Evolutionary conservation across 306 rosid species (phyloP), one percentile per base, ranked within the genome.

Genomic region (Abrus pulchellus): DNA sequence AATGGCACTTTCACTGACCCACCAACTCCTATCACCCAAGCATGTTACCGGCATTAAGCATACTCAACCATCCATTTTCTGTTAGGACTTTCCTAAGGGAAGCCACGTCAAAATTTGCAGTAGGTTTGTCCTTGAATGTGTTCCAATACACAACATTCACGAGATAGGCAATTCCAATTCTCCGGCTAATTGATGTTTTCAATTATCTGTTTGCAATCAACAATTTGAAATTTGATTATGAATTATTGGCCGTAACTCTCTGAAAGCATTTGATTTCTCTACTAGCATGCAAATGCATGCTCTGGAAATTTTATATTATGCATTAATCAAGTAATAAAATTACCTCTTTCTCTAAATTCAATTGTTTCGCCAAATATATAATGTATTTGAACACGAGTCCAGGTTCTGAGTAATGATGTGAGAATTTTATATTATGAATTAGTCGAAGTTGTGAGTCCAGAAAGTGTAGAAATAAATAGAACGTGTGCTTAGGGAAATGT

Each of bases 1-100:
- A 90, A 83, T 29, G 98, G 97, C 52, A 62, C 94, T 12, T 54
- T 85, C 27, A 85, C 92, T 0, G 90, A 76, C 73, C 97, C 97
- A 12, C 88, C 95, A 34, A 64, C 85, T 83, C 94, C 90, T 20
- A 86, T 94, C 61, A 72, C 89, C 20, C 90, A 88, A 81, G 91
- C 99, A 73, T 94, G 99, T 80, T 75, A 82, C 38, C 83, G 83
- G 83, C 86, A 55, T 71, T 90, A 38, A 4, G 10, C 43, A 27
- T 29, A 38, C 5, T 49, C 30, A 6, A 47, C 45, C 49, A 67
- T 36, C 4, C 4, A 34, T 34, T 75, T 66, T 57, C 29, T 67
- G 38, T 47, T 38, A 47, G 41, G 11, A 33, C 67, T 60, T 61
- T 84, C 29, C 32, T 32, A 38, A 34, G 60, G 47, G 49, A 75